Evolutionary conservation across 2,329 filamentous ascomycete genomes (phyloP).

Genomic region (Cercospora berteroae): DNA sequence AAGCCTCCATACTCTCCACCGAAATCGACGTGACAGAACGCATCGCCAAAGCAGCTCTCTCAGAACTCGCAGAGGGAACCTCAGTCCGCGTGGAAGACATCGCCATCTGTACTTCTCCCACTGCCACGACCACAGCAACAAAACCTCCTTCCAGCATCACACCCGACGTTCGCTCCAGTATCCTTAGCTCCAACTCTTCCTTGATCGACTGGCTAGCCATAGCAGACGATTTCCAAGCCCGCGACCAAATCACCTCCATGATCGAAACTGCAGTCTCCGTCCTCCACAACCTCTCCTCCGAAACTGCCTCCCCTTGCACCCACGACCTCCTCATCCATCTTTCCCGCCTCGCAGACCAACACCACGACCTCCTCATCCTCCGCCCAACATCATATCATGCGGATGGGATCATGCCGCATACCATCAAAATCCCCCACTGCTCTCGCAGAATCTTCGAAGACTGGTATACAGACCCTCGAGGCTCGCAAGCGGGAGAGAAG

Average conservation of each 20-base stretch:
- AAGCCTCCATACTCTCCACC: conserved; percentile 28
- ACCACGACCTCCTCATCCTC: conserved; percentile 32
- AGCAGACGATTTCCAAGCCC: conserved; percentile 27
- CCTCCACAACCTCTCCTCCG: conserved; percentile 18
- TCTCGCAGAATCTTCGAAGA: conserved; percentile 27
- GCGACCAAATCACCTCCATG: not conserved
- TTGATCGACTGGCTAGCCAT: conserved; percentile 32
- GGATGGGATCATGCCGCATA: conserved; percentile 21
- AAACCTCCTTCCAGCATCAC: not conserved
- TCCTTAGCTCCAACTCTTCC: not conserved
- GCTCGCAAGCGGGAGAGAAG: conserved; percentile 6
- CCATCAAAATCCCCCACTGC: conserved; percentile 27
- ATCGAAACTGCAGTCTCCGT: conserved; percentile 16
- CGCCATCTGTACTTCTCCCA: conserved; percentile 20
- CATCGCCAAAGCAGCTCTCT: conserved; percentile 29
- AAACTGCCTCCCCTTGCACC: conserved; percentile 28
- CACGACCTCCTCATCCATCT: conserved; percentile 29
- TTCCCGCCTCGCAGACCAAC: conserved; percentile 25
- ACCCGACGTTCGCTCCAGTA: not conserved
- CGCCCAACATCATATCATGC: conserved; percentile 24
- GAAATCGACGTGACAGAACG: conserved; percentile 33
- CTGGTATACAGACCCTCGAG: conserved; percentile 21
- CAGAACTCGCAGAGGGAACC: conserved; percentile 27
- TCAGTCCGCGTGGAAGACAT: conserved; percentile 23
- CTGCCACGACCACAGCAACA: not conserved